Conservation (phyloP, 2,329 filamentous ascomycete genomes). For the Orbilia brochopaga region DNA sequence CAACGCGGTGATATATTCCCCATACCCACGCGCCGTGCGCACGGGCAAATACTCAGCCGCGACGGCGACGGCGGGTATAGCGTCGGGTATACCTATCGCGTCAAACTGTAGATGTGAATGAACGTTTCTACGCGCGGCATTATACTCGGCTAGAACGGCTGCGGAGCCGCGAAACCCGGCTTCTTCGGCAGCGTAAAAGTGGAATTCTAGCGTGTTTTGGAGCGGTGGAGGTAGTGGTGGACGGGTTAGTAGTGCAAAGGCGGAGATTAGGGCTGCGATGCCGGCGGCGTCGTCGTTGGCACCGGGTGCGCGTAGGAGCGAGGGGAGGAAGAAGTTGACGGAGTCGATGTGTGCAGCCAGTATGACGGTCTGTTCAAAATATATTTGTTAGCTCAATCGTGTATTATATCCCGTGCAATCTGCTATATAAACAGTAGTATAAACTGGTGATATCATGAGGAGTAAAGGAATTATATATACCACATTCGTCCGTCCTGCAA, state of each 20-base stretch:
- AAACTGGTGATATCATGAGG: no score
- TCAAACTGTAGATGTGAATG: conserved; percentile 61
- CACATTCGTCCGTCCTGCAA: conserved; percentile 67
- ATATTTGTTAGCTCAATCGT: conserved; percentile 57
- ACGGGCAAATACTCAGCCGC: conserved; percentile 59
- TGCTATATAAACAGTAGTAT: no score
- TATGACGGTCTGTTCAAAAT: conserved; percentile 74
- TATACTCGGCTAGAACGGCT: conserved; percentile 58
- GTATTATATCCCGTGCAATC: conserved; percentile 52
- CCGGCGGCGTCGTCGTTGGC: conserved; percentile 92
- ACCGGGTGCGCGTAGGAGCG: conserved; percentile 80
- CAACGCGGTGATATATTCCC: conserved; percentile 58
- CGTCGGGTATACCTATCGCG: conserved; percentile 57
- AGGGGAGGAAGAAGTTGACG: conserved; percentile 87
- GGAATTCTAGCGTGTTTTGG: conserved; percentile 93
- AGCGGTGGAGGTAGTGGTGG: conserved; percentile 64
- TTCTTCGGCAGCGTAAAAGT: conserved; percentile 92
- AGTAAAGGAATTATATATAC: no score
- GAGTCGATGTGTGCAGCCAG: conserved; percentile 92
- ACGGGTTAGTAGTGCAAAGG: conserved; percentile 1
- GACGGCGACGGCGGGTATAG: conserved; percentile 56
- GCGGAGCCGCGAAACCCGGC: conserved; percentile 73
- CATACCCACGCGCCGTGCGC: conserved; percentile 53
- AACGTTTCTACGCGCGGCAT: conserved; percentile 56
- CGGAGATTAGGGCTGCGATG: conserved; percentile 80